Evolutionary conservation across 1,284 basidiomycete genomes (phyloP), one percentile per base, ranked within the genome.

Genomic region (Irpex sp.): DNA sequence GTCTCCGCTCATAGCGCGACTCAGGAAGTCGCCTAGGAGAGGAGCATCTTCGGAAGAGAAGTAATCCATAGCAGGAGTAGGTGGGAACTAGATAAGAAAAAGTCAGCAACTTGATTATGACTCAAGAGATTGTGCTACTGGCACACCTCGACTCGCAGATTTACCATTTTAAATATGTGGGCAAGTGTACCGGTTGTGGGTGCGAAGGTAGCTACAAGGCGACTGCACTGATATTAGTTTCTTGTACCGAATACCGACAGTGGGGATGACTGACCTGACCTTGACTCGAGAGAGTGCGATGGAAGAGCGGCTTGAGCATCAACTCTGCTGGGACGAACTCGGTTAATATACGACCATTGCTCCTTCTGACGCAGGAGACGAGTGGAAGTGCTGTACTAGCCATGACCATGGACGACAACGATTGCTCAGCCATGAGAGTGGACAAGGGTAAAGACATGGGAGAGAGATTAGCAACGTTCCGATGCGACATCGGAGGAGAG

Each of bases 11-110:
- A 56, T 56, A 9, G 44, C 58, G 37, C 34, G 57, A 19, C n/a
- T 31, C 54, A 49, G 57, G 34, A 49, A 62, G 26, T 65, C 61
- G 17, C 56, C 51, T 3, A 65, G 64, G 13, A 63, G 59, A 21
- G 62, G 62, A 4, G 49, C 21, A 40, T 65, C 61, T 36, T 65
- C 64, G 4, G 61, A 61, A 13, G 59, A 49, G 51, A 62, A 62
- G 44, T 58, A 63, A 26, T 65, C 56, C 26, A 63, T 54, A 37
- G 58, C 48, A 6, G 57, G 57, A 26, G 58, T 31, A 34, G 62
- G 49, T 11, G 48, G 57, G n/a, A 49, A 55, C 21, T 49, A 26
- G 26, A 26, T 26, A 36, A 8, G 5, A 17, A 37, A 8, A 3
- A 2, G 13, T 56, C 31, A 56, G 54, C 17, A 21, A 15, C 26